Percentiles rank a stretch among this genome's conserved stretches.
These are phyloP conservation scores for Xylaria sp. DNA, from an alignment of 495 filamentous ascomycete species.

Conservation along the genomic window DNA sequence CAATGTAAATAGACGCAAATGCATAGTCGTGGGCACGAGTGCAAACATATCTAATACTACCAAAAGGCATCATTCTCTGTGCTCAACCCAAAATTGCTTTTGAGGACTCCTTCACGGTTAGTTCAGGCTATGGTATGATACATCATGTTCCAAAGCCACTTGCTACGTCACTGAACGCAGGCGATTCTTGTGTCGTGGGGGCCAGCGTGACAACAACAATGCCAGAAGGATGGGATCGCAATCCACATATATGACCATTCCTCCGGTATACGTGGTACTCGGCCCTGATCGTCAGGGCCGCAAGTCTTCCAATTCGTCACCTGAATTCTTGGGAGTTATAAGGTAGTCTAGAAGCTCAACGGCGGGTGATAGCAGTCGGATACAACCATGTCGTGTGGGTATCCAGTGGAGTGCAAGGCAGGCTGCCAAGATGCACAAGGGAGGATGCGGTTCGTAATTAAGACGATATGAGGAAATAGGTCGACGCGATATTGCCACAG, in stretches of 20 bases:
- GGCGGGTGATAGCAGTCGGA: slow-evolving; percentile 20
- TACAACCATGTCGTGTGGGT: slow-evolving; percentile 20
- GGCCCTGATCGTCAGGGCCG: slow-evolving; percentile 26
- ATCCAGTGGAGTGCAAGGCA: slow-evolving; percentile 20
- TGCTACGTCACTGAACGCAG: slow-evolving; percentile 19
- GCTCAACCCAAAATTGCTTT: not conserved
- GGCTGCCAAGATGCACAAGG: slow-evolving; percentile 18
- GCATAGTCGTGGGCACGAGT: slow-evolving; percentile 2
- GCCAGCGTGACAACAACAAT: slow-evolving; percentile 17
- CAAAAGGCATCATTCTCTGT: not conserved
- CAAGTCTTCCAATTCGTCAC: slow-evolving; percentile 28
- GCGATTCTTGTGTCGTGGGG: slow-evolving; percentile 10
- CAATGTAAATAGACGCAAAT: slow-evolving; percentile 17
- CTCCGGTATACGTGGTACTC: slow-evolving; percentile 15
- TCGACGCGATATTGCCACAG: slow-evolving; percentile 22
- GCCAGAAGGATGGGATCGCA: slow-evolving; percentile 3
- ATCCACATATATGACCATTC: slow-evolving; percentile 18
- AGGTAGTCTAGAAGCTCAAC: slow-evolving; percentile 25
- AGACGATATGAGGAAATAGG: slow-evolving; percentile 25
- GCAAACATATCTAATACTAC: slow-evolving; percentile 10
- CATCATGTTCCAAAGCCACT: slow-evolving; percentile 4
- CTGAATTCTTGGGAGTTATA: slow-evolving; percentile 6
- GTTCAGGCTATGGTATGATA: slow-evolving; percentile 20
- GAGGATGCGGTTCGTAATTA: slow-evolving; percentile 26
- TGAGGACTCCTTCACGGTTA: not conserved